phyloP scores from a whole-genome alignment of 2,329 filamentous ascomycete species.

The Ophiostoma triangulosporum region DNA sequence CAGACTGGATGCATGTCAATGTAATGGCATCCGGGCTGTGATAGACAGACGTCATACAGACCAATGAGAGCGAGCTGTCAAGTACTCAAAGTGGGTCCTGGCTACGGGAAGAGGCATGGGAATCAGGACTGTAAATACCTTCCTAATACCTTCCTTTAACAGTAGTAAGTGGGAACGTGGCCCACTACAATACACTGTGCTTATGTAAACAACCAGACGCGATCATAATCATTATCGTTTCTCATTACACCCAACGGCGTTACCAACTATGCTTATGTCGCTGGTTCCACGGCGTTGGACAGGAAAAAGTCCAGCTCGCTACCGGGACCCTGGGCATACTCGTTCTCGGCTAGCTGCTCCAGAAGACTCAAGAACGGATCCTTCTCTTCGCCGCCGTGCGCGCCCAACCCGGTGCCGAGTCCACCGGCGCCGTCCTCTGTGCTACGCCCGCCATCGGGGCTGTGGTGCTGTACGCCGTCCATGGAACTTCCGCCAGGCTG shows the following conservation, averaged over 20 bases:
- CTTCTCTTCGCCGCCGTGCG: constrained; percentile 47
- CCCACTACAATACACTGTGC: not conserved
- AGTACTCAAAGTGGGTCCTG: no score
- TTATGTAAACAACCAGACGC: no score
- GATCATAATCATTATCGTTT: not conserved
- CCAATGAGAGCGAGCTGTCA: no score
- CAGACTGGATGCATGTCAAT: no score
- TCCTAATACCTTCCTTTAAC: no score
- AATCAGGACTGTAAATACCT: no score
- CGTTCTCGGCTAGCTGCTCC: constrained; percentile 73
- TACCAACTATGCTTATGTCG: not conserved
- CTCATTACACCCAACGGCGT: not conserved
- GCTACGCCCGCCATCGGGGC: constrained; percentile 31
- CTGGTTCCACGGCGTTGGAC: constrained; percentile 1
- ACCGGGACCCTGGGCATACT: constrained; percentile 53
- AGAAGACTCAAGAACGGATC: constrained; percentile 69
- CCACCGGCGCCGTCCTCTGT: constrained; percentile 33
- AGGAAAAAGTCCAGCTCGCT: constrained; percentile 72
- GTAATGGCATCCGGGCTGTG: no score
- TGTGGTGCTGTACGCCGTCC: constrained; percentile 19
- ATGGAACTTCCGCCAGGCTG: not conserved
- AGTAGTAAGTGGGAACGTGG: no score
- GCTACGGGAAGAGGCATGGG: no score
- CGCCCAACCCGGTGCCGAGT: constrained; percentile 19
- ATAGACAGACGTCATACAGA: no score